Conservation (phyloP, 495 filamentous ascomycete species). For the Talaromyces stipitatus region DNA sequence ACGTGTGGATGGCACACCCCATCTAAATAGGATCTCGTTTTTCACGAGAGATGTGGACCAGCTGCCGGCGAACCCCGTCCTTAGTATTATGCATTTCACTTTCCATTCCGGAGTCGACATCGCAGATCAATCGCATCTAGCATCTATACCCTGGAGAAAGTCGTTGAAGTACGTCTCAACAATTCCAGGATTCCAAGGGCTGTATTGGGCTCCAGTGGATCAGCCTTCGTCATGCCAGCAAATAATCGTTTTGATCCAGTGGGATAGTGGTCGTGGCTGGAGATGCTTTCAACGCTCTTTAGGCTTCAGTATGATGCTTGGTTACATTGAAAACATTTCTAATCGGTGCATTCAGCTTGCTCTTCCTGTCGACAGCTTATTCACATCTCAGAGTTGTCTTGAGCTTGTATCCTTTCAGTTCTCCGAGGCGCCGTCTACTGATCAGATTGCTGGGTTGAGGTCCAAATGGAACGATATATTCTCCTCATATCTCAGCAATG, state of each 20-base stretch:
- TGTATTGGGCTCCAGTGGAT: constrained; percentile 5
- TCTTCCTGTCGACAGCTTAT: neutral
- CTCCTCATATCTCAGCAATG: neutral
- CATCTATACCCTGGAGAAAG: neutral
- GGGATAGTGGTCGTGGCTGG: constrained; percentile 6
- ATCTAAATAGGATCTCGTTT: neutral
- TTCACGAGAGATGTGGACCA: neutral
- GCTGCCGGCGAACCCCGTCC: constrained; percentile 1
- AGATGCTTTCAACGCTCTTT: constrained; percentile 7
- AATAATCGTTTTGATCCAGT: constrained; percentile 11
- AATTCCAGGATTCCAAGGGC: constrained; percentile 7
- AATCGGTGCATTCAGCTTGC: constrained; percentile 8
- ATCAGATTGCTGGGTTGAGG: neutral
- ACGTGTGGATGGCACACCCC: neutral
- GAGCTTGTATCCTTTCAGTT: neutral
- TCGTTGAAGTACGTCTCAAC: constrained; percentile 7
- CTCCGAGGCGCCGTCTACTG: neutral
- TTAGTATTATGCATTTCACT: constrained; percentile 10
- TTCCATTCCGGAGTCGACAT: constrained; percentile 8
- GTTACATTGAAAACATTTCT: constrained; percentile 7
- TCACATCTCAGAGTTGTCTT: neutral
- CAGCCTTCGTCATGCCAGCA: constrained; percentile 7
- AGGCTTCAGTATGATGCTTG: constrained; percentile 11
- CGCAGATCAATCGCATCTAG: constrained; percentile 3
- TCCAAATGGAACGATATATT: neutral